phyloP scores from a whole-genome alignment of 164 flowering plant genomes.

The Cinnamomum micranthum region DNA sequence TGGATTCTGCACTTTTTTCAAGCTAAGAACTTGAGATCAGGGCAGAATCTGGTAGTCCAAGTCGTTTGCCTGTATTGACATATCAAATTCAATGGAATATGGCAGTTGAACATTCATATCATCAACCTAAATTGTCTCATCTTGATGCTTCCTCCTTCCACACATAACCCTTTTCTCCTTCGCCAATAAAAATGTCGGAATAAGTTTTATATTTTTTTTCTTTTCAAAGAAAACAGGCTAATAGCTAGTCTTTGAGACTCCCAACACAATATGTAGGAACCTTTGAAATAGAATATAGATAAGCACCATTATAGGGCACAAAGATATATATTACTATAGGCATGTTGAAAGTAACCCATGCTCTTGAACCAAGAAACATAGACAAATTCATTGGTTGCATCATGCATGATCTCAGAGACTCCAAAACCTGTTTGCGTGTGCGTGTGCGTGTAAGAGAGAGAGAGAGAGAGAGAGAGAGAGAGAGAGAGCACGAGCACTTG shows the following conservation, averaged over 20 bases:
- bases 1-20: not conserved
- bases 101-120: not conserved
- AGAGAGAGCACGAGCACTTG: not conserved
- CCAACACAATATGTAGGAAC: slow-evolving; percentile 1
- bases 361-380: not conserved
- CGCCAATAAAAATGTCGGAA: not conserved
- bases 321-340: not conserved
- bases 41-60: not conserved
- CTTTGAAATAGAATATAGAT: slow-evolving; percentile 7
- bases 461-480: not conserved
- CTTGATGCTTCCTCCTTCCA: slow-evolving; percentile 7
- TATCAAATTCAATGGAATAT: not conserved
- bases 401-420: not conserved
- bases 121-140: not conserved
- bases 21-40: not conserved
- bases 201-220: not conserved
- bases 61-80: not conserved
- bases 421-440: not conserved
- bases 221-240: not conserved
- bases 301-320: slow-evolving; percentile 8
- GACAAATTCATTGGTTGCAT: not conserved
- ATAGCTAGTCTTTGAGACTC: slow-evolving; percentile 7
- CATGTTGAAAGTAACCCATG: not conserved
- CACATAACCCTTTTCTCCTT: not conserved
- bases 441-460: not conserved